Evolutionary conservation across 2,329 filamentous ascomycete species (phyloP).

Genomic region (Fusarium sublunatum): DNA sequence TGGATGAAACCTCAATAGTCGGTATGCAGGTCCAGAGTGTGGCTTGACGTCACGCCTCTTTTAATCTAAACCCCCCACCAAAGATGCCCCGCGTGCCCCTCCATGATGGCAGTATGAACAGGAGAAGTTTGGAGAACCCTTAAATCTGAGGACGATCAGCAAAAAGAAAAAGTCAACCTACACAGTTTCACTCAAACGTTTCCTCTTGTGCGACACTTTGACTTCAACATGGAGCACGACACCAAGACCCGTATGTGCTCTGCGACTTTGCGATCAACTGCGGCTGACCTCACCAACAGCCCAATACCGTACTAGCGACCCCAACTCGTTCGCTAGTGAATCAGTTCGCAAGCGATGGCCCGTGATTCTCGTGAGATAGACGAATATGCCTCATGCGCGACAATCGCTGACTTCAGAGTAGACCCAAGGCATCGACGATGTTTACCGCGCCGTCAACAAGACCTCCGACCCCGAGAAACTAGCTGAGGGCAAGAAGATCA

Average conservation of each 20-base stretch:
- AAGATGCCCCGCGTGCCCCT: constrained; percentile 47
- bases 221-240: constrained; percentile 74
- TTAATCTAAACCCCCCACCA: constrained; percentile 37
- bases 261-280: neutral
- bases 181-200: neutral
- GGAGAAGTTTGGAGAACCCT: constrained; percentile 16
- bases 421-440: constrained; percentile 93
- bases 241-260: constrained; percentile 73
- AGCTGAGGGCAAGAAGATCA: constrained; percentile 86
- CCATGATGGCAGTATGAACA: constrained; percentile 26
- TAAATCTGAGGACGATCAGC: constrained; percentile 14
- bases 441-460: constrained; percentile 78
- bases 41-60: constrained; percentile 45
- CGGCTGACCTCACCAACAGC: constrained; percentile 61
- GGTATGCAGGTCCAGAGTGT: neutral
- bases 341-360: constrained; percentile 93
- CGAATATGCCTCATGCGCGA: neutral
- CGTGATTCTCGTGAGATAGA: constrained; percentile 79
- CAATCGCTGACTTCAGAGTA: constrained; percentile 50
- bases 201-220: neutral
- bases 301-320: constrained; percentile 82
- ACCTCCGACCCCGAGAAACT: constrained; percentile 71
- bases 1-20: no score
- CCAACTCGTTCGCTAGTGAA: constrained; percentile 84
- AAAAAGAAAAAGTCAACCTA: neutral